Evolutionary conservation across 768 basidiomycete species (phyloP), one percentile per base, ranked within the genome.

Genomic region (Lepiota brunneoincarnata): DNA sequence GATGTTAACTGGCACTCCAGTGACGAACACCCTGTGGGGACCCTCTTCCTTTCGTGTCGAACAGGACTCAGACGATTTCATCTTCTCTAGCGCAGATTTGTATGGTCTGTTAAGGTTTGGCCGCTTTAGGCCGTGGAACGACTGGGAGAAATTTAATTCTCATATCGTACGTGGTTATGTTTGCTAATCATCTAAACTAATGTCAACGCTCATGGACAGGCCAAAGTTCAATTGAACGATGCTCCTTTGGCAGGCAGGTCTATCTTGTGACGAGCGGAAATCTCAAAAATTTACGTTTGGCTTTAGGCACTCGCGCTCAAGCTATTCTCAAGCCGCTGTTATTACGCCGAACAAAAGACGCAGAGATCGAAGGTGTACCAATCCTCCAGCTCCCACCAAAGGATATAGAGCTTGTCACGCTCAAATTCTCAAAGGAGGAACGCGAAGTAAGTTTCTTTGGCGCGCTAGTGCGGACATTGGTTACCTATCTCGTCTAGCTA

Each of bases 1-100:
- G 91, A 82, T 83, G 73, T 72, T 92, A 21, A 91, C 88, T 0
- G 87, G 87, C 34, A 89, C 87, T 0, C 87, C 87, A 1, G 80
- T 89, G 9, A 88, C 87, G 0, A 88, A 89, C 52, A 81, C 84
- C 2, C 68, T 83, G 86, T 87, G 60, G 3, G 75, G 54, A 15
- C 44, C n/a, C 17, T 20, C 31, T 34, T 18, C 18, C 7, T 20
- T 49, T 51, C 15, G 21, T 3, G 21, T 2, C 34, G 7, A 18
- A 43, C 49, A 17, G 54, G 21, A 12, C 31, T 47, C 12, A 12
- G 11, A 18, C 12, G 17, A 40, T 20, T 39, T 20, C 23, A 59
- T 38, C 10, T 49, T 31, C n/a, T 23, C 41, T 28, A 85, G 85
- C 18, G 82, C 83, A 9, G 87, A 89, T 64, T 77, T 89, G 20